Conservation (phyloP, 129 eudicot genomes). For the Pseudognaphalium luteoalbum region DNA sequence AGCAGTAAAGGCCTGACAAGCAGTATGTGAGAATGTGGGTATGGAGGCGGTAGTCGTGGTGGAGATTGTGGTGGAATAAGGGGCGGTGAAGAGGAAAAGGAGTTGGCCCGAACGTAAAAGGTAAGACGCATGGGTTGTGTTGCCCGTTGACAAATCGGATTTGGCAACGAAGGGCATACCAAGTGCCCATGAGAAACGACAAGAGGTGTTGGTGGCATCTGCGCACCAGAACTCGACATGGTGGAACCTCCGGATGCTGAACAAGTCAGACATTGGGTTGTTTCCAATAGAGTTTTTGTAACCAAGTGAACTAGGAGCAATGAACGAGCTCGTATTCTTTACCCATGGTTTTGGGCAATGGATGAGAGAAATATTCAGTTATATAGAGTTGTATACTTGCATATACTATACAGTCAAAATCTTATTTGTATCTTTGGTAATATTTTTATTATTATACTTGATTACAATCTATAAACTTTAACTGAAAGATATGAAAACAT, state of each 20-base stretch:
- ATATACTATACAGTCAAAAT: no score
- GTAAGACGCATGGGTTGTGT: slow-evolving; percentile 76
- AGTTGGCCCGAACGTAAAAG: slow-evolving; percentile 66
- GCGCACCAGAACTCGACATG: slow-evolving; percentile 92
- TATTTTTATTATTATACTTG: no score
- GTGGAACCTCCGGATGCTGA: slow-evolving; percentile 70
- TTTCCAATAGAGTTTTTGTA: neutral
- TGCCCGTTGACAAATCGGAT: slow-evolving; percentile 91
- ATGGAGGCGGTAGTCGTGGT: slow-evolving; percentile 42
- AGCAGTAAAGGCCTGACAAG: slow-evolving; percentile 48
- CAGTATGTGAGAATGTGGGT: slow-evolving; percentile 50
- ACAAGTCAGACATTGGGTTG: slow-evolving; percentile 48
- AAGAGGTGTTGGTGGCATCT: slow-evolving; percentile 72
- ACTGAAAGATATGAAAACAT: neutral
- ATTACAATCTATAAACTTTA: neutral
- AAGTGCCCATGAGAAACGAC: slow-evolving; percentile 77
- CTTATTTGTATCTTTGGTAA: neutral
- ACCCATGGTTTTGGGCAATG: neutral
- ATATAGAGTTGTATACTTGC: neutral
- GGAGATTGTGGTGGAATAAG: slow-evolving; percentile 63
- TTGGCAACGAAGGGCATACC: slow-evolving; percentile 87
- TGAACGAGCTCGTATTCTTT: neutral
- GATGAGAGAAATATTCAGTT: neutral
- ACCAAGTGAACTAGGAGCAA: neutral
- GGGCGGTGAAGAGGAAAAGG: slow-evolving; percentile 75